Percentiles rank a stretch among this genome's conserved stretches.
Conservation (phyloP, 768 basidiomycete species). For the Ephemerocybe angulata region DNA sequence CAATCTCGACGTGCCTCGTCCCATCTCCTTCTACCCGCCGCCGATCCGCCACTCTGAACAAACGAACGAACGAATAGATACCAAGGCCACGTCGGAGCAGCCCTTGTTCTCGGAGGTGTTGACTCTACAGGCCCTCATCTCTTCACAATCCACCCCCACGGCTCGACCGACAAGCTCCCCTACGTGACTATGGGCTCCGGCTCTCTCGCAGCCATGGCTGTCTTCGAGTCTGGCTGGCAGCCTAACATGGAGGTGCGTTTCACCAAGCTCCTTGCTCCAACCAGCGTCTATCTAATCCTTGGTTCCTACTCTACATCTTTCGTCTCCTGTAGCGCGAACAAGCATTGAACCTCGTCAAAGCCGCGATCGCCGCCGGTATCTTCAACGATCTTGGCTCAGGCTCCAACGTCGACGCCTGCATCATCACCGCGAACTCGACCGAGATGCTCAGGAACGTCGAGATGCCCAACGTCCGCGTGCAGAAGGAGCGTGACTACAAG, state of each 20-base stretch:
- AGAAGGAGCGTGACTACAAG: slow-evolving; percentile 67
- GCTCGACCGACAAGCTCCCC: slow-evolving; percentile 96
- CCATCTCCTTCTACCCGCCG: too few relatives aligned
- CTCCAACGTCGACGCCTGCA: slow-evolving; percentile 96
- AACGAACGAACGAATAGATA: too few relatives aligned
- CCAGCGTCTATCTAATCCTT: not conserved
- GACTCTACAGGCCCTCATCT: slow-evolving; percentile 91
- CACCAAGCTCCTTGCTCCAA: too few relatives aligned
- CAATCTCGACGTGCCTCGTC: too few relatives aligned
- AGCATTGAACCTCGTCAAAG: slow-evolving; percentile 78
- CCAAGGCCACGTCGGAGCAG: slow-evolving; percentile 92
- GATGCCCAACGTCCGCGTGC: slow-evolving; percentile 82
- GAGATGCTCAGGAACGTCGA: slow-evolving; percentile 94
- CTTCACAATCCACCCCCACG: slow-evolving; percentile 94
- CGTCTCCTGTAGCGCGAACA: slow-evolving; percentile 56
- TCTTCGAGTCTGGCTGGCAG: slow-evolving; percentile 87
- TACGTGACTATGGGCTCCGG: slow-evolving; percentile 99
- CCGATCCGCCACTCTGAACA: too few relatives aligned
- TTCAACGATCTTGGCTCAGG: slow-evolving; percentile 99
- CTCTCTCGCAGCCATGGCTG: slow-evolving; percentile 95
- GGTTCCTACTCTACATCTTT: not conserved
- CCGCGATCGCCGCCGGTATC: slow-evolving; percentile 91
- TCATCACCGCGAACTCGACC: slow-evolving; percentile 82
- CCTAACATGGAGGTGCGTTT: slow-evolving; percentile 71
- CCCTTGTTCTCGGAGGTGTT: slow-evolving; percentile 95